Conservation (phyloP, 306 rosid genomes). For the Cicer judaicum region DNA sequence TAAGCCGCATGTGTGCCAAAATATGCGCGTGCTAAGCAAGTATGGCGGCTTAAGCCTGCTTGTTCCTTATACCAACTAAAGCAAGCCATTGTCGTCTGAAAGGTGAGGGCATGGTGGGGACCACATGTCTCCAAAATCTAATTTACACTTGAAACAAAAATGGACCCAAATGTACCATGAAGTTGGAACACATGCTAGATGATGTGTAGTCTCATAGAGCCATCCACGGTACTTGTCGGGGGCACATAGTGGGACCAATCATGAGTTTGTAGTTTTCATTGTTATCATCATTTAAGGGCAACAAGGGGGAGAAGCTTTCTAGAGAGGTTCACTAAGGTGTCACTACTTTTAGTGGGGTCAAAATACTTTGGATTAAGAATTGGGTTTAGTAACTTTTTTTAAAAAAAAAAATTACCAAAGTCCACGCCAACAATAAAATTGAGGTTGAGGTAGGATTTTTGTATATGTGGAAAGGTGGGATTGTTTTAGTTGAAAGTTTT, state of each 20-base stretch:
- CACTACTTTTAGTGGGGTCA: constrained; percentile 54
- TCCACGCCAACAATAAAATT: constrained; percentile 39
- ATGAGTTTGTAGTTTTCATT: constrained; percentile 57
- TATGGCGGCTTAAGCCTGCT: constrained; percentile 70
- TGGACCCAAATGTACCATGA: constrained; percentile 67
- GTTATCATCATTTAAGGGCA: constrained; percentile 52
- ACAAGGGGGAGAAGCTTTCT: constrained; percentile 34
- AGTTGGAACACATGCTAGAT: constrained; percentile 82
- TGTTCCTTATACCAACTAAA: constrained; percentile 48
- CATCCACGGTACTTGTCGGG: constrained; percentile 81
- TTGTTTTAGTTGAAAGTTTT: constrained; percentile 49
- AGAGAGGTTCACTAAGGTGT: constrained; percentile 40
- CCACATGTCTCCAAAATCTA: constrained; percentile 58
- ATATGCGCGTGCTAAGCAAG: constrained; percentile 57
- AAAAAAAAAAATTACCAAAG: constrained; percentile 39
- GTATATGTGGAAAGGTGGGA: constrained; percentile 31
- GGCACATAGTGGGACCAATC: constrained; percentile 79
- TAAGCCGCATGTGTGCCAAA: constrained; percentile 56
- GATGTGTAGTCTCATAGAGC: constrained; percentile 67
- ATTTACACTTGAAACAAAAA: constrained; percentile 44
- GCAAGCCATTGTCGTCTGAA: constrained; percentile 65
- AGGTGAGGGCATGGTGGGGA: constrained; percentile 63
- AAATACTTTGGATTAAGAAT: constrained; percentile 29
- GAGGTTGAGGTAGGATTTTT: constrained; percentile 43
- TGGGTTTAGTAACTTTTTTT: constrained; percentile 27